Conservation (phyloP, 2,329 filamentous ascomycete species). For the Penicillium sp. region DNA sequence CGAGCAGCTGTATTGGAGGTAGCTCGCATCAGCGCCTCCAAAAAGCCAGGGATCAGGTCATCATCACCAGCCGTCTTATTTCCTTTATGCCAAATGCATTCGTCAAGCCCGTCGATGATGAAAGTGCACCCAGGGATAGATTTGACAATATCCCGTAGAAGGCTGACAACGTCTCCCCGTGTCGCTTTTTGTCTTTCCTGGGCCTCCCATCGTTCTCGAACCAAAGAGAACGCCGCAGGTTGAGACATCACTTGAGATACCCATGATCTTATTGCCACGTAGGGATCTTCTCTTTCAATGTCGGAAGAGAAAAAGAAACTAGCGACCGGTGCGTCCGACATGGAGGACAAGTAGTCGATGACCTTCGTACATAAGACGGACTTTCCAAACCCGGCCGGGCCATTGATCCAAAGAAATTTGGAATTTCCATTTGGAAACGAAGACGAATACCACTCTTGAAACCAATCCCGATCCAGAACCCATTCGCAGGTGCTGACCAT, state of each 20-base stretch:
- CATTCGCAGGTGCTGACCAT: constrained; percentile 4
- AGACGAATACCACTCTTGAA: constrained; percentile 1
- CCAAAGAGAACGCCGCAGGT: neutral
- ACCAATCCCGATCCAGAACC: neutral
- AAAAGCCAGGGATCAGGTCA: neutral
- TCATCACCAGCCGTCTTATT: neutral
- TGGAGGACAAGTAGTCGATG: constrained; percentile 1
- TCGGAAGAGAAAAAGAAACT: constrained; percentile 8
- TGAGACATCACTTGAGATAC: constrained; percentile 1
- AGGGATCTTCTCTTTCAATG: constrained; percentile 4
- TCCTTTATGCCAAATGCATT: neutral
- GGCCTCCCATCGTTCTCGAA: neutral
- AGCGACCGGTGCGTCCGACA: neutral
- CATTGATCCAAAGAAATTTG: constrained; percentile 10
- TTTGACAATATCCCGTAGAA: neutral
- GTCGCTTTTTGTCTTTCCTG: neutral
- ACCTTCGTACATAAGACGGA: constrained; percentile 5
- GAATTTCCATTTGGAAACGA: neutral
- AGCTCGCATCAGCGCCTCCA: neutral
- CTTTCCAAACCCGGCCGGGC: constrained; percentile 10
- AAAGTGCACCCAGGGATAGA: constrained; percentile 2
- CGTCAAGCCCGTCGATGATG: constrained; percentile 4
- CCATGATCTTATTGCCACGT: constrained; percentile 5
- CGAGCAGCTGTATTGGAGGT: neutral
- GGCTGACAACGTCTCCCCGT: neutral